Evolutionary conservation across 1,139 yeast genomes (phyloP), one percentile per base, ranked within the genome.

Genomic region (Scheffersomyces lignicola): DNA sequence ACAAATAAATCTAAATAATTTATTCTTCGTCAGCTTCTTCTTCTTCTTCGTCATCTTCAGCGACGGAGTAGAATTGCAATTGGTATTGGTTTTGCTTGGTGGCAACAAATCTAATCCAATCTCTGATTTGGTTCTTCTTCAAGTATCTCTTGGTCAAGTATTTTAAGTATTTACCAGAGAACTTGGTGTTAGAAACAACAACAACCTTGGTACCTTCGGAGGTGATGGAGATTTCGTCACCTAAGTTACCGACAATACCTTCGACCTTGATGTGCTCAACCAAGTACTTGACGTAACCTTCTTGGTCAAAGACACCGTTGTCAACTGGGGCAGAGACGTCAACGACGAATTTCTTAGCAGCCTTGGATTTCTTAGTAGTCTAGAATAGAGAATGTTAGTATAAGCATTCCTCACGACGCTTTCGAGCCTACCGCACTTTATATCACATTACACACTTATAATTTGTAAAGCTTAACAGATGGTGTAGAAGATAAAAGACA

Each of bases 121-220:
- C 98, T 80, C 94, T 85, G 79, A 90, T 86, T 77, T 87, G 95
- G 94, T 89, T 88, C 88, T 92, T 92, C 96, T 92, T 92, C 76
- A 92, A 87, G 94, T 88, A 92, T 83, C 95, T 90, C 89, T 92
- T 92, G 66, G 97, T 87, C 71, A 92, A 80, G 92, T 90, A 92
- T 81, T 92, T 92, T 73, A 89, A 85, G 95, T 92, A 92, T 80
- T 94, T 92, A 78, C 99, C 99, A 58, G 97, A 89, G 92, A 94
- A 92, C 78, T 88, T 84, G 74, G 95, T 75, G 76, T 84, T 80
- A 54, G 97, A 78, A 54, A 84, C 89, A 73, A 89, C 84, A 60
- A 92, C 83, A 65, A 87, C 89, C 75, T 81, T 80, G 72, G 78
- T 76, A 60, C 86, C 88, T 67, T 88, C 95, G 62, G 81, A 75